Evolutionary conservation across 2,329 filamentous ascomycete species (phyloP).

Genomic region (Aspergillus proliferans): DNA sequence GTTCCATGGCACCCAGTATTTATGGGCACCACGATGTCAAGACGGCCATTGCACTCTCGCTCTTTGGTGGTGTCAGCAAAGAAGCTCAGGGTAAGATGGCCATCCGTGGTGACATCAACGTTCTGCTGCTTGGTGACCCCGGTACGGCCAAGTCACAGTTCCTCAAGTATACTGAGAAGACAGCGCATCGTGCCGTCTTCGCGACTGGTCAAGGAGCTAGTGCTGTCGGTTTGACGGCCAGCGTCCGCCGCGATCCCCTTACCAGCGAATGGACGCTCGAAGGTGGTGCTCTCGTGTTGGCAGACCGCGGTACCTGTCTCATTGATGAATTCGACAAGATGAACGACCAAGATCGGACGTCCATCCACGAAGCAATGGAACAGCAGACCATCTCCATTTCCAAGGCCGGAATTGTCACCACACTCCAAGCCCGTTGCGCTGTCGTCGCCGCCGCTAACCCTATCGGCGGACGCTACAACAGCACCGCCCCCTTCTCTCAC

Average conservation of each 20-base stretch:
- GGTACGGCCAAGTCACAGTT: slow-evolving; percentile 98
- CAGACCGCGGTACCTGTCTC: slow-evolving; percentile 87
- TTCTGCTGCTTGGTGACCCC: slow-evolving; percentile 89
- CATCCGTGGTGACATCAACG: slow-evolving; percentile 96
- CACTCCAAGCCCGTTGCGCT: slow-evolving; percentile 87
- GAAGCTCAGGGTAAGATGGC: slow-evolving; percentile 80
- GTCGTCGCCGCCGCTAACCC: slow-evolving; percentile 97
- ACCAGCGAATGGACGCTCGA: slow-evolving; percentile 97
- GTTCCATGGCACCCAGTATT: slow-evolving; percentile 92
- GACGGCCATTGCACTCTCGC: slow-evolving; percentile 85
- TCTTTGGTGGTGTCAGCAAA: slow-evolving; percentile 94
- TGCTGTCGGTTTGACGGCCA: slow-evolving; percentile 94
- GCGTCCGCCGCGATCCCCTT: slow-evolving; percentile 87
- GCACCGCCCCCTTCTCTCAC: slow-evolving; percentile 87
- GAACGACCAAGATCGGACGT: slow-evolving; percentile 97
- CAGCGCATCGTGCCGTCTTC: slow-evolving; percentile 92
- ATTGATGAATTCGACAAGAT: slow-evolving; percentile 99
- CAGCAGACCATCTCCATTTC: slow-evolving; percentile 99
- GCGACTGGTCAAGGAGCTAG: slow-evolving; percentile 95
- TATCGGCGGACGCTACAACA: slow-evolving; percentile 93
- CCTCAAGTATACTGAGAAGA: slow-evolving; percentile 96
- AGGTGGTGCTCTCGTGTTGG: slow-evolving; percentile 88
- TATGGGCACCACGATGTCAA: slow-evolving; percentile 97
- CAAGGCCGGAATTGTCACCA: slow-evolving; percentile 97
- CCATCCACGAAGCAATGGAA: slow-evolving; percentile 99